phyloP scores from a whole-genome alignment of 208 protist species.

The Trypanosoma conorhini region DNA sequence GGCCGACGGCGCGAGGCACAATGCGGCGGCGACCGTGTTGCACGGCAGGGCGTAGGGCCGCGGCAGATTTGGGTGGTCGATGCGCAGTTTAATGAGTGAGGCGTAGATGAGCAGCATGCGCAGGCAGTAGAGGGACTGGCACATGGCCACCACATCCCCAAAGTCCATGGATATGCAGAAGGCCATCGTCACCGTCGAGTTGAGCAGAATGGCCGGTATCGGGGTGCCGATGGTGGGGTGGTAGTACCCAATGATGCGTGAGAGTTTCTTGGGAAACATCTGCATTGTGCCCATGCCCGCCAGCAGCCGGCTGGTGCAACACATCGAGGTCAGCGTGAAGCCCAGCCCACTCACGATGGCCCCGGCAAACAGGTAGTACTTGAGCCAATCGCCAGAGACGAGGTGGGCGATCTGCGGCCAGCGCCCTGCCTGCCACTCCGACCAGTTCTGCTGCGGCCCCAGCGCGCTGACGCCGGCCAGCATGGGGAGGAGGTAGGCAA shows the following conservation, averaged over 20 bases:
- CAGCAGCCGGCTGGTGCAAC: conserved; percentile 80
- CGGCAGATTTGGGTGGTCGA: conserved; percentile 76
- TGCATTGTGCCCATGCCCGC: conserved; percentile 87
- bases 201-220: conserved; percentile 75
- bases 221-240: conserved; percentile 81
- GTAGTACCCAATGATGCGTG: conserved; percentile 80
- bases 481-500: conserved; percentile 80
- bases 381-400: conserved; percentile 66
- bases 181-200: conserved; percentile 55
- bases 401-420: conserved; percentile 68
- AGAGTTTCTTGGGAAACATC: conserved; percentile 79
- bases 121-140: conserved; percentile 80
- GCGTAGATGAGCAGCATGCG: conserved; percentile 81
- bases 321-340: conserved; percentile 84
- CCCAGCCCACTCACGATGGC: conserved; percentile 71
- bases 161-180: conserved; percentile 77
- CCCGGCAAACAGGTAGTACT: conserved; percentile 78
- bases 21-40: conserved; percentile 50
- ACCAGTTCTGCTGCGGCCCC: conserved; percentile 63
- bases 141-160: conserved; percentile 71
- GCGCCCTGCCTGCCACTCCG: conserved; percentile 67
- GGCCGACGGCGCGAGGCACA: conserved; percentile 59
- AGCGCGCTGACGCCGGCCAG: conserved; percentile 75
- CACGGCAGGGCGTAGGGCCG: conserved; percentile 74
- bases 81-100: conserved; percentile 65